Conservation (phyloP, 2,329 filamentous ascomycete species). For the Cytospora leucostoma region DNA sequence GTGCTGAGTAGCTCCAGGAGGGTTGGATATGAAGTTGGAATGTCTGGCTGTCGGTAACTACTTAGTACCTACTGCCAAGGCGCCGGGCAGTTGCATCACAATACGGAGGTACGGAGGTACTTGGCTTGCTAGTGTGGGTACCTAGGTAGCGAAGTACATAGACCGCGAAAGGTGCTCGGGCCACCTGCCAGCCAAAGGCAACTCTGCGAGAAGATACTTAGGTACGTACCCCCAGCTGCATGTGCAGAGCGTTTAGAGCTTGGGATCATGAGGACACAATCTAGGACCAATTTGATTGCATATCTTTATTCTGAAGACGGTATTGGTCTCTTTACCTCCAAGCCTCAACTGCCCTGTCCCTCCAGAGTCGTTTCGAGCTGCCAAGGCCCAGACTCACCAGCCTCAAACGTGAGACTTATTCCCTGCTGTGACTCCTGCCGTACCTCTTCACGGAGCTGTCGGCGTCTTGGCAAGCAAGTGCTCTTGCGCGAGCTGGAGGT, state of each 20-base stretch:
- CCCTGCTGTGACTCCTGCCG: neutral
- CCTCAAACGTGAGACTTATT: neutral
- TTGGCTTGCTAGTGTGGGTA: neutral
- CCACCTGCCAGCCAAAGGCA: slow-evolving; percentile 9
- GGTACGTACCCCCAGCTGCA: neutral
- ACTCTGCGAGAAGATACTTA: neutral
- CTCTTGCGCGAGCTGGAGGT: neutral
- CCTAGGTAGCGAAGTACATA: neutral
- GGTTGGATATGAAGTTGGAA: slow-evolving; percentile 20
- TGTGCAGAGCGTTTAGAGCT: neutral
- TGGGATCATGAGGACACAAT: neutral
- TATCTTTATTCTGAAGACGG: neutral
- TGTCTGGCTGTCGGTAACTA: slow-evolving; percentile 13
- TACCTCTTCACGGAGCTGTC: neutral
- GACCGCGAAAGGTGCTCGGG: slow-evolving; percentile 1
- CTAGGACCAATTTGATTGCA: neutral
- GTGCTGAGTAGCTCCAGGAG: neutral
- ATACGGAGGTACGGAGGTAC: neutral
- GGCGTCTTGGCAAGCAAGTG: neutral
- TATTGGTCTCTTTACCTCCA: neutral
- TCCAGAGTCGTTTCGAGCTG: neutral
- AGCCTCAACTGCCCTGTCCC: neutral
- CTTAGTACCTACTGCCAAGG: neutral
- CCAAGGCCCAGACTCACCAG: neutral
- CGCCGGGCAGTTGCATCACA: slow-evolving; percentile 18